A percentile compares a stretch with the other conserved stretches of the same genome.
Conservation (phyloP, 2,329 filamentous ascomycete species). For the Xylariaceae sp. region DNA sequence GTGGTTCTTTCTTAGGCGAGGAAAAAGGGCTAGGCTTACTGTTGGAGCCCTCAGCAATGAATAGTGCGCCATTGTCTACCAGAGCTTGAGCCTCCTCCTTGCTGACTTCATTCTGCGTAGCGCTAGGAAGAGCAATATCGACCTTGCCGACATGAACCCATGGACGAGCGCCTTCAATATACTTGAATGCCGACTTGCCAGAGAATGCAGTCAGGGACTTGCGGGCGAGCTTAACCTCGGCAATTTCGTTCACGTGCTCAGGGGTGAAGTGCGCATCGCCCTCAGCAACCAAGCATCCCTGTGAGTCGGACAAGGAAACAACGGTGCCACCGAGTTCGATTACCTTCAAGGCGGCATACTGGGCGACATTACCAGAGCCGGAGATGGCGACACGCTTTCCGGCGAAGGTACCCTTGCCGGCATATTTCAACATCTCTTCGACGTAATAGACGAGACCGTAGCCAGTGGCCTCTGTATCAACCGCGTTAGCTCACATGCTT, state of each 20-base stretch:
- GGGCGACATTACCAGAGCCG: conserved; percentile 95
- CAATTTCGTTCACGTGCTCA: conserved; percentile 76
- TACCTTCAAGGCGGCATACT: conserved; percentile 93
- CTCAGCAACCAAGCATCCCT: conserved; percentile 76
- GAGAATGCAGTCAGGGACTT: conserved; percentile 75
- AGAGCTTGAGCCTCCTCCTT: conserved; percentile 85
- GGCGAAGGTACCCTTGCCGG: conserved; percentile 78
- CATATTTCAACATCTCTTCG: conserved; percentile 90
- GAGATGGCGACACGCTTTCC: conserved; percentile 96
- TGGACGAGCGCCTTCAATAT: conserved; percentile 81
- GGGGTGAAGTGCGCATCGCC: conserved; percentile 70
- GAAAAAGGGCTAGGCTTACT: conserved; percentile 36
- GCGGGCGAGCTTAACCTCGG: conserved; percentile 81
- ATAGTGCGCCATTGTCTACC: conserved; percentile 71
- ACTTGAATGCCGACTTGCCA: conserved; percentile 65
- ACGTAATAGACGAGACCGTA: conserved; percentile 97
- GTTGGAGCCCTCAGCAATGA: conserved; percentile 95
- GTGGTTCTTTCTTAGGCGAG: neutral
- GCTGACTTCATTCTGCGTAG: conserved; percentile 97
- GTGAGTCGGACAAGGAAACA: conserved; percentile 89
- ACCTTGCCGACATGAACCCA: conserved; percentile 89
- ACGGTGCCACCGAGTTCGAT: conserved; percentile 94
- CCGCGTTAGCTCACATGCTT: conserved; percentile 4
- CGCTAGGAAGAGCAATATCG: conserved; percentile 87
- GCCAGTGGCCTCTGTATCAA: conserved; percentile 75